Conservation (phyloP, 2,329 filamentous ascomycete genomes). For the Dryadomyces sulphureus region DNA sequence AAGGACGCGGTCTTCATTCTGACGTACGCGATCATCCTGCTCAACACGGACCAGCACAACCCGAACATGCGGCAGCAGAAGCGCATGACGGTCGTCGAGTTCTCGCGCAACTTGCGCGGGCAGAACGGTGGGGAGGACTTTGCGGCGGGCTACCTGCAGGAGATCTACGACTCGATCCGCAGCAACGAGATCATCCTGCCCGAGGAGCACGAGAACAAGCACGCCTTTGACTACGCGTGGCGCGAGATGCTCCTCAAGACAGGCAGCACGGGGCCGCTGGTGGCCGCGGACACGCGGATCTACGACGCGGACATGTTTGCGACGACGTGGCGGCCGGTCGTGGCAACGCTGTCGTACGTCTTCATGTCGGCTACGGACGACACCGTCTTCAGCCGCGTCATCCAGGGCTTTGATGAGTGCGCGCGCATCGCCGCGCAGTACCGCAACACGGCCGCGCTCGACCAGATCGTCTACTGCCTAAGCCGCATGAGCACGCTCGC, state of each 20-base stretch:
- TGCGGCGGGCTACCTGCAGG: slow-evolving; percentile 63
- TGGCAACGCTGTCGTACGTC: slow-evolving; percentile 91
- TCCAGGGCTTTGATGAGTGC: slow-evolving; percentile 91
- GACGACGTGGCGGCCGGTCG: slow-evolving; percentile 86
- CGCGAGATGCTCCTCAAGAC: slow-evolving; percentile 84
- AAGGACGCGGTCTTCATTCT: slow-evolving; percentile 82
- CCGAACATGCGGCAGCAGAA: slow-evolving; percentile 67
- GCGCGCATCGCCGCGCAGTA: slow-evolving; percentile 83
- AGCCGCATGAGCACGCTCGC: slow-evolving; percentile 83
- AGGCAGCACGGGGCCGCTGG: slow-evolving; percentile 55
- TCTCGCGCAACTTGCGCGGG: slow-evolving; percentile 77
- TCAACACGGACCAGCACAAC: slow-evolving; percentile 95
- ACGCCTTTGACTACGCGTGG: slow-evolving; percentile 96
- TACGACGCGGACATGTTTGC: slow-evolving; percentile 98
- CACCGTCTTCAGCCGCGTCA: slow-evolving; percentile 81
- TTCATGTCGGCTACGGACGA: slow-evolving; percentile 99
- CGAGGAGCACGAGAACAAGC: slow-evolving; percentile 91
- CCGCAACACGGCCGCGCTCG: slow-evolving; percentile 68
- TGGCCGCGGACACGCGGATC: slow-evolving; percentile 78
- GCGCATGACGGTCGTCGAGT: slow-evolving; percentile 75
- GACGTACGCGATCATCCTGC: slow-evolving; percentile 91
- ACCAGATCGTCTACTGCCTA: slow-evolving; percentile 83
- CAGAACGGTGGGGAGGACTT: slow-evolving; percentile 82
- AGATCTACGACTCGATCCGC: slow-evolving; percentile 84
- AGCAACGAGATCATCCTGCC: slow-evolving; percentile 90